Conservation (phyloP, 805 yeast genomes). For the Cyberlindnera euphorbiiphila region DNA sequence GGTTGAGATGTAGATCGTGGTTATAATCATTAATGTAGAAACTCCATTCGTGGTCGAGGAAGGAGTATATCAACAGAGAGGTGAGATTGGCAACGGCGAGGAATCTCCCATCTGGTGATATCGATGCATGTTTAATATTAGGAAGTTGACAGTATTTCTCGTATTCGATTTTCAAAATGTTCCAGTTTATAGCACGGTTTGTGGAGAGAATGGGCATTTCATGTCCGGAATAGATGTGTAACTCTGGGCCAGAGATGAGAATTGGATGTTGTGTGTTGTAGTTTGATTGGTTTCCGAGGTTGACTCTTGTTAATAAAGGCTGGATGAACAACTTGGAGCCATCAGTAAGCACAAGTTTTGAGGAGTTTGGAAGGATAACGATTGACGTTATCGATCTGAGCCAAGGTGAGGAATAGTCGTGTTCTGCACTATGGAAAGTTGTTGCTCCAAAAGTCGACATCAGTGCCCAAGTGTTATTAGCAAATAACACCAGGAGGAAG, state of each 20-base stretch:
- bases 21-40: constrained; percentile 26
- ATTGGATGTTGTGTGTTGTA: constrained; percentile 26
- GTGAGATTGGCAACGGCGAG: constrained; percentile 24
- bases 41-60: constrained; percentile 25
- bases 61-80: constrained; percentile 23
- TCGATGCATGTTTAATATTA: constrained; percentile 16
- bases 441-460: constrained; percentile 28
- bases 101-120: constrained; percentile 24
- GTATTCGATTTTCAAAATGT: constrained; percentile 21
- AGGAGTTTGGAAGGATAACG: constrained; percentile 11
- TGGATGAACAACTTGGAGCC: constrained; percentile 11
- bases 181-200: constrained; percentile 21
- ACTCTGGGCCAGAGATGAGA: constrained; percentile 18
- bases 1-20: constrained; percentile 19
- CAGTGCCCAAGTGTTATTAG: constrained; percentile 25
- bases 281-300: constrained; percentile 18
- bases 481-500: constrained; percentile 15
- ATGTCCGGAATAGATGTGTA: constrained; percentile 27
- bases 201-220: constrained; percentile 17
- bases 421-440: constrained; percentile 17
- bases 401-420: constrained; percentile 16
- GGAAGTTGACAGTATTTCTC: constrained; percentile 23
- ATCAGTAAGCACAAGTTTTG: no score
- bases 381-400: constrained; percentile 4
- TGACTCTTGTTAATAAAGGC: constrained; percentile 3